Base-by-base conservation (phyloP, 2,329 filamentous ascomycete genomes). In the Colletotrichum lindemuthianum region DNA sequence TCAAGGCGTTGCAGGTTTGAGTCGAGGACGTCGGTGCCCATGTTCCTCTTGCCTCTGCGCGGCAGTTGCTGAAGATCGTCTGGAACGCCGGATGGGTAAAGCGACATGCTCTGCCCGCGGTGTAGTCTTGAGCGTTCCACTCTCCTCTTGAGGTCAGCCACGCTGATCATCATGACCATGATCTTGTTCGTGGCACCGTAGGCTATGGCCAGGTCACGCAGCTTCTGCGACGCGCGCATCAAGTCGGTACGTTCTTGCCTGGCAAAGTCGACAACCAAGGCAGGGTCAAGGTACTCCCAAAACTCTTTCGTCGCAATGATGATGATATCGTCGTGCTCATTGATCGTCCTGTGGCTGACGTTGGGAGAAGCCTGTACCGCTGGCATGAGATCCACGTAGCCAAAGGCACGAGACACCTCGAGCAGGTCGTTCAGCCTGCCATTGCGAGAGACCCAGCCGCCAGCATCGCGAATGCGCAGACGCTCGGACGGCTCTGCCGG, bases 141-240 rank as follows among this genome's bases (percentile, higher is more conserved):
- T 67, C 93, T 88, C 74, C 92, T 92, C 79, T 97, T 95, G 58
- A 99, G 81, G 73, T 98, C 94, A 59, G 91, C 90, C 41, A 99
- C 91, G 59, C 94, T 95, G 59, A 99, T 89, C 82, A 99, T 92
- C 95, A 98, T 98, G 48, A 99, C 93, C 94, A 98, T 98, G 68
- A 98, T 92, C 80, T 99, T 99, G 73, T 90, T 91, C 1, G 90
- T 94, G 11, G 95, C 92, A 57, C 96, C 96, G 75, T 97, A 98
- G 1, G 95, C 93, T 74, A 99, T 97, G 45, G 96, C 96, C 59
- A 98, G 83, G 79, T 99, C 96, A 63, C 96, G 89, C 37, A 99
- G 85, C 79, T 97, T 97, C 75, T 98, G 95, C 4, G 96, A 91
- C 13, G 95, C 96, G 59, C 92, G 87, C 96, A 99, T 99, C 48